Evolutionary conservation across 2,329 filamentous ascomycete genomes (phyloP).

Genomic region (Pseudodiploospora longispora): DNA sequence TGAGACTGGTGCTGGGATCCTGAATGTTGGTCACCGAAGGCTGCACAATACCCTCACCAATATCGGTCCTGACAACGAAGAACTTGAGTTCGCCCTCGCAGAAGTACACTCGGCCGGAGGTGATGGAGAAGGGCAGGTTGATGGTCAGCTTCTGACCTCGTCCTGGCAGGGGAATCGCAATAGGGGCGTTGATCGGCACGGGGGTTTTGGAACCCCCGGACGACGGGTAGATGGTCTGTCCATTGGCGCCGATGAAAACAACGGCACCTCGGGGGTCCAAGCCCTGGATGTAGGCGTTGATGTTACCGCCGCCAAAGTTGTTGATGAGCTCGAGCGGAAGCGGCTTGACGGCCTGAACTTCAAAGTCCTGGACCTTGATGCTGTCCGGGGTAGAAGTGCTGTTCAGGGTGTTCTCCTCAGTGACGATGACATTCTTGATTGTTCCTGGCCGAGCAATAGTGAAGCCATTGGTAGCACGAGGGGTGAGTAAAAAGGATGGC

Average conservation of each 20-base stretch:
- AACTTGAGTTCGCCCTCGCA: constrained; percentile 34
- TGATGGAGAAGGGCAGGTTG: constrained; percentile 31
- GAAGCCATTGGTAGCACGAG: constrained; percentile 12
- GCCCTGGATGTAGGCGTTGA: constrained; percentile 40
- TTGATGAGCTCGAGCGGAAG: constrained; percentile 32
- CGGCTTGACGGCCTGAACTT: constrained; percentile 1
- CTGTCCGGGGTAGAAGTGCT: constrained; percentile 20
- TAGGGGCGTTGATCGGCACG: constrained; percentile 26
- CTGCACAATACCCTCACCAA: constrained; percentile 35
- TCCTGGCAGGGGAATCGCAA: constrained; percentile 34
- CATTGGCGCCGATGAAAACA: constrained; percentile 35
- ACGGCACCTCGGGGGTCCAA: constrained; percentile 30
- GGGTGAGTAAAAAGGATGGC: no score
- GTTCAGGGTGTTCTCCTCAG: constrained; percentile 31
- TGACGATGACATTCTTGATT: constrained; percentile 25
- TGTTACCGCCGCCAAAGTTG: constrained; percentile 28
- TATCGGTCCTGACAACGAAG: constrained; percentile 27
- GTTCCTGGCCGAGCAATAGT: constrained; percentile 24
- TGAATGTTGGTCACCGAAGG: constrained; percentile 36
- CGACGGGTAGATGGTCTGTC: constrained; percentile 33
- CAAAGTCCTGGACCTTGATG: not conserved
- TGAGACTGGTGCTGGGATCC: constrained; percentile 34
- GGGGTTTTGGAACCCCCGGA: constrained; percentile 27
- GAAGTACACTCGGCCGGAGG: constrained; percentile 38
- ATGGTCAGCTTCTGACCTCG: constrained; percentile 29